Conservation (phyloP, 208 protist genomes). For the Crithidia expoeki region DNA sequence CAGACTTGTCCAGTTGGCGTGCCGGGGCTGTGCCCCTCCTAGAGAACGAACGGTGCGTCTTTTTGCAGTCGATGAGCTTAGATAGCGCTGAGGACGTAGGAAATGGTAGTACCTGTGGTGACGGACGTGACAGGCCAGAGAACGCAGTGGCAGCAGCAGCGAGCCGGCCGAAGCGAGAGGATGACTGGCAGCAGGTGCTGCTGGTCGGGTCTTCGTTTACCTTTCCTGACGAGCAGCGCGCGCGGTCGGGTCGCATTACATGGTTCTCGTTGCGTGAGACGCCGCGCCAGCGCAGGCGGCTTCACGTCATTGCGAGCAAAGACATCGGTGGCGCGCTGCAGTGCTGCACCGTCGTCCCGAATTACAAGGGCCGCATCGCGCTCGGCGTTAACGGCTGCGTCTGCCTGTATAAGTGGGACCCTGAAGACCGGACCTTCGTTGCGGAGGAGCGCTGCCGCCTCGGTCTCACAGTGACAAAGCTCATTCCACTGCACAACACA, state of each 20-base stretch:
- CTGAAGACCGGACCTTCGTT: constrained; percentile 66
- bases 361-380: constrained; percentile 69
- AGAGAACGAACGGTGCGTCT: constrained; percentile 85
- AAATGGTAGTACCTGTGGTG: constrained; percentile 6
- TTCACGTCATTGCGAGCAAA: constrained; percentile 37
- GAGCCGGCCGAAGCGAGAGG: background rate
- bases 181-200: constrained; percentile 27
- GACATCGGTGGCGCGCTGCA: constrained; percentile 77
- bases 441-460: constrained; percentile 68
- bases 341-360: constrained; percentile 78
- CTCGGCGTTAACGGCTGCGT: constrained; percentile 83
- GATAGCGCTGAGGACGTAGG: constrained; percentile 22
- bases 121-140: constrained; percentile 1
- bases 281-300: constrained; percentile 9
- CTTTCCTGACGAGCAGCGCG: constrained; percentile 73
- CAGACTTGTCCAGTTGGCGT: constrained; percentile 13
- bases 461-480: constrained; percentile 60
- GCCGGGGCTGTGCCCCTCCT: constrained; percentile 44
- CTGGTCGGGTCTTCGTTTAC: constrained; percentile 82
- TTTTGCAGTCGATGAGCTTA: constrained; percentile 62
- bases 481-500: constrained; percentile 53
- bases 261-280: constrained; percentile 44
- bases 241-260: constrained; percentile 62
- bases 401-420: constrained; percentile 65
- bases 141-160: background rate